phyloP scores from a whole-genome alignment of 805 yeast genomes.

The Peterozyma xylosa region DNA sequence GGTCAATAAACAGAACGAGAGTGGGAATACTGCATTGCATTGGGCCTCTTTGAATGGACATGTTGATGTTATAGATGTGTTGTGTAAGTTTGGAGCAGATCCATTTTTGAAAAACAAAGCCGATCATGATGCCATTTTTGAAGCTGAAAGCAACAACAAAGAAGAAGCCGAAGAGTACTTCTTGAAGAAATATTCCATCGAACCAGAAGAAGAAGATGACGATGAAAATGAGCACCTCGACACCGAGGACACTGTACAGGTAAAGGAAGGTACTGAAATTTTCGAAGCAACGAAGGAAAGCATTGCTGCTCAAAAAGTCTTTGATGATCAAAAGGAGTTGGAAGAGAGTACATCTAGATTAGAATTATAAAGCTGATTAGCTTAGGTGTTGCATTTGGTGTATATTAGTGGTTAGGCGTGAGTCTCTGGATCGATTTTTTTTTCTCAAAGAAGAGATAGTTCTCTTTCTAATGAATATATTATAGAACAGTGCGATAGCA shows the following conservation, averaged over 20 bases:
- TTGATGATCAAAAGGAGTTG: constrained; percentile 10
- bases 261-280: constrained; percentile 44
- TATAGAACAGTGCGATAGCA: too few species aligned
- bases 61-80: constrained; percentile 53
- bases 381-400: too few species aligned
- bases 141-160: constrained; percentile 76
- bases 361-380: too few species aligned
- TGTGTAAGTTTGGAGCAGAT: constrained; percentile 77
- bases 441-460: too few species aligned
- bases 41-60: constrained; percentile 96
- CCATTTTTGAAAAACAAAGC: constrained; percentile 69
- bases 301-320: constrained; percentile 27
- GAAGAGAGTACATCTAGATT: background rate
- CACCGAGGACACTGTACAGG: constrained; percentile 22
- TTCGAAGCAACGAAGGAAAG: constrained; percentile 40
- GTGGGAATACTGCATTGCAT: constrained; percentile 91
- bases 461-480: too few species aligned
- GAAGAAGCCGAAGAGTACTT: constrained; percentile 75
- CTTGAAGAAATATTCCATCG: constrained; percentile 64
- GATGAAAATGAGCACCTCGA: constrained; percentile 28
- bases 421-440: too few species aligned
- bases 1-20: constrained; percentile 53
- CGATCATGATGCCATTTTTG: constrained; percentile 79
- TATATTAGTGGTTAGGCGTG: too few species aligned
- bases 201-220: constrained; percentile 47